A percentile compares a stretch with the other conserved stretches of the same genome.
Conservation (phyloP, 352 stramenopile genomes). For the Phytophthora uliginosa region DNA sequence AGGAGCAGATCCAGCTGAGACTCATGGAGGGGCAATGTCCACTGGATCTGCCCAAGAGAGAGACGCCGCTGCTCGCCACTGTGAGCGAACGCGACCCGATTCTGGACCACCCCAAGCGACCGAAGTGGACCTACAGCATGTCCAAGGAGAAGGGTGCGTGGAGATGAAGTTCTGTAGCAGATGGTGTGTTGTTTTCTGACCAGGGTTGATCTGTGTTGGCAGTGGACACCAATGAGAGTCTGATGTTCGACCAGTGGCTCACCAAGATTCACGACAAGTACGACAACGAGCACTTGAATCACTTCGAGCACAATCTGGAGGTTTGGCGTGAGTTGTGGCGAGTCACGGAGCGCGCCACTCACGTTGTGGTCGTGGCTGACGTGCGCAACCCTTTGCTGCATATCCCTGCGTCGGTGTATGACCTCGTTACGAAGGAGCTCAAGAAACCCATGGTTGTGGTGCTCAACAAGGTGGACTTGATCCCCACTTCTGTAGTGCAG, state of each 20-base stretch:
- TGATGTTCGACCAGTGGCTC: conserved; percentile 91
- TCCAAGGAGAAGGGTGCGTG: conserved; percentile 82
- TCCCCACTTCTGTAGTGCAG: conserved; percentile 65
- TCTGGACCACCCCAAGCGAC: conserved; percentile 79
- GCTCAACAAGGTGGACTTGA: conserved; percentile 90
- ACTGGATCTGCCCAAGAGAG: conserved; percentile 62
- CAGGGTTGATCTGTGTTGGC: conserved; percentile 6
- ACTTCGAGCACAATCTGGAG: conserved; percentile 90
- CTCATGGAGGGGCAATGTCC: conserved; percentile 87
- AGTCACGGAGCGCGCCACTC: conserved; percentile 83
- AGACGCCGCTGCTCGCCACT: conserved; percentile 64
- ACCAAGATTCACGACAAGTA: conserved; percentile 90
- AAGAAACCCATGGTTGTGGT: conserved; percentile 86
- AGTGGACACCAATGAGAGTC: conserved; percentile 84
- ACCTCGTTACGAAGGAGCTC: conserved; percentile 78
- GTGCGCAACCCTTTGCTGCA: conserved; percentile 86
- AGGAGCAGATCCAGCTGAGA: conserved; percentile 88
- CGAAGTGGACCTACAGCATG: conserved; percentile 83
- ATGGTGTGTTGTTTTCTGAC: neutral
- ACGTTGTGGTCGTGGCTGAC: conserved; percentile 84
- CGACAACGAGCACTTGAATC: conserved; percentile 82
- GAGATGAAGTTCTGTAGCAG: neutral
- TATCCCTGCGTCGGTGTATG: conserved; percentile 84
- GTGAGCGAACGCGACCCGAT: conserved; percentile 72
- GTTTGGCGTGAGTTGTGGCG: conserved; percentile 91